These are phyloP conservation scores for Cyathus striatus DNA, from an alignment of 768 basidiomycete genomes.

Conservation along the genomic window DNA sequence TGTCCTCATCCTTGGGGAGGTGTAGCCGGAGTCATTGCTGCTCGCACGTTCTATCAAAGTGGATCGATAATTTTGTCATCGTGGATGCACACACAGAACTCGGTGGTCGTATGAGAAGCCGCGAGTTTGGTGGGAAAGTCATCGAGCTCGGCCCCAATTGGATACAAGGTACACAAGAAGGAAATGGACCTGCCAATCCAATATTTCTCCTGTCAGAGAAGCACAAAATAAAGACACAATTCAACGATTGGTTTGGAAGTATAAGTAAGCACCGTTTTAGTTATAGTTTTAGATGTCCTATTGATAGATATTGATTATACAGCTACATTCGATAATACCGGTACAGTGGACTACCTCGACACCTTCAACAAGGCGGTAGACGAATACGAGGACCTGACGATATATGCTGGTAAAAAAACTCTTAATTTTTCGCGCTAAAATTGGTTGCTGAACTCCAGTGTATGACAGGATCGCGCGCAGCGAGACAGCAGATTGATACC, in stretches of 20 bases:
- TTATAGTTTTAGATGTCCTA: neutral
- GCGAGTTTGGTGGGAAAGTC: constrained; percentile 38
- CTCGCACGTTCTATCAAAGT: constrained; percentile 48
- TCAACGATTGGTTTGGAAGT: constrained; percentile 38
- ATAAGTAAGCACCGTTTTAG: constrained; percentile 29
- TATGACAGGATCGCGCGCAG: constrained; percentile 45
- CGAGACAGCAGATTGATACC: constrained; percentile 44
- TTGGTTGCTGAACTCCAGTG: too few species aligned
- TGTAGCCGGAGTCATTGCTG: constrained; percentile 60
- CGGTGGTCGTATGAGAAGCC: constrained; percentile 56
- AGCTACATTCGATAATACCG: constrained; percentile 54
- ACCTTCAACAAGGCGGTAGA: constrained; percentile 35
- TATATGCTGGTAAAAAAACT: constrained; percentile 34
- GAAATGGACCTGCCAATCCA: constrained; percentile 50
- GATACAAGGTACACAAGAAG: constrained; percentile 47
- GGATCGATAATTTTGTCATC: constrained; percentile 57
- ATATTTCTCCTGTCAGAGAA: constrained; percentile 54
- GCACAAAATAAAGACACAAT: constrained; percentile 40
- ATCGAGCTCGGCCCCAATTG: constrained; percentile 61
- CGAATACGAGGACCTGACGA: constrained; percentile 34
- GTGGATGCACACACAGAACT: constrained; percentile 55
- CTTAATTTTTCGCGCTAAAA: neutral
- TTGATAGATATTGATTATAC: neutral
- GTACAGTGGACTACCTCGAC: constrained; percentile 41
- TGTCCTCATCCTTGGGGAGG: constrained; percentile 66